Percentiles rank a stretch among this genome's conserved stretches.
phyloP scores from a whole-genome alignment of 2,329 filamentous ascomycete species.

The Stagonosporopsis rhizophila region DNA sequence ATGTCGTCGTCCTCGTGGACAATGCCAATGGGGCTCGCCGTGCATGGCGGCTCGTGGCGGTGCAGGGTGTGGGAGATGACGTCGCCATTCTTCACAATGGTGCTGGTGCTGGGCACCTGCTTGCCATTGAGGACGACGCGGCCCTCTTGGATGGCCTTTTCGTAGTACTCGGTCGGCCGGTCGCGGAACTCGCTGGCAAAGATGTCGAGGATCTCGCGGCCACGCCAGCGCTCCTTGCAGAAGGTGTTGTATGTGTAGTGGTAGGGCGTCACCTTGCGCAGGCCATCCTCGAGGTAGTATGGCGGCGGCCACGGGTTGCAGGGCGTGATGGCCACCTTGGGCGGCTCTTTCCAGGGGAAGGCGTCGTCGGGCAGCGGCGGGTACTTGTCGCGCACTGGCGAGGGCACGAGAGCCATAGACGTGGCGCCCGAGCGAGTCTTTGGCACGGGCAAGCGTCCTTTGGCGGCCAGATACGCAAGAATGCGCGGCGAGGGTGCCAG shows the following conservation, averaged over 20 bases:
- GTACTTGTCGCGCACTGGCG: constrained; percentile 39
- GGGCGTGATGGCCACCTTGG: constrained; percentile 58
- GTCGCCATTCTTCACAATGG: constrained; percentile 85
- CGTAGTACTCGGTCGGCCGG: constrained; percentile 83
- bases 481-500: constrained; percentile 57
- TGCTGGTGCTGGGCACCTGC: constrained; percentile 67
- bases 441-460: constrained; percentile 49
- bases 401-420: constrained; percentile 56
- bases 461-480: constrained; percentile 59
- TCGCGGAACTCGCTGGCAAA: constrained; percentile 94
- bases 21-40: constrained; percentile 76
- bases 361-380: constrained; percentile 43
- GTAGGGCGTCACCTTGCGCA: constrained; percentile 86
- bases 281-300: constrained; percentile 82
- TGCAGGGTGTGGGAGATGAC: constrained; percentile 92
- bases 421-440: constrained; percentile 28
- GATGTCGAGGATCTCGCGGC: constrained; percentile 80
- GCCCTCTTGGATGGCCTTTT: constrained; percentile 78
- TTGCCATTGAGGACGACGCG: constrained; percentile 82
- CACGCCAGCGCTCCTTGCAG: constrained; percentile 93
- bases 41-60: constrained; percentile 93
- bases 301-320: constrained; percentile 67
- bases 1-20: constrained; percentile 92
- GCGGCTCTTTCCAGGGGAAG: constrained; percentile 53
- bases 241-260: constrained; percentile 94